Conservation (phyloP, 2,329 filamentous ascomycete genomes). For the Calonectria hawksworthii region DNA sequence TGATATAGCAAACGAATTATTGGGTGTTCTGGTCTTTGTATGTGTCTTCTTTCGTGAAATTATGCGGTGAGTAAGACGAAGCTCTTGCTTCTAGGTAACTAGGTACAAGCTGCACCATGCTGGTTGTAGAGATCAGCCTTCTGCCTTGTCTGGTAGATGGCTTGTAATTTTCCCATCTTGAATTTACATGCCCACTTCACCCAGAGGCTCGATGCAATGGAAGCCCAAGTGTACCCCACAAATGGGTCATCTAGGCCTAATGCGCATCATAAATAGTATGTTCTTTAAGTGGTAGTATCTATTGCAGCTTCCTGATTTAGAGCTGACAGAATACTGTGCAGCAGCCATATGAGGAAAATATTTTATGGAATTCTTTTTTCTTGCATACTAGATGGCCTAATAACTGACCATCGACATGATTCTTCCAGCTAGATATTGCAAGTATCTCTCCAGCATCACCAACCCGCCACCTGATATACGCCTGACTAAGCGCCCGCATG, state of each 20-base stretch:
- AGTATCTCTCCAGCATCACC: neutral
- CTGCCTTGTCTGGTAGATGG: neutral
- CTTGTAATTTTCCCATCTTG: neutral
- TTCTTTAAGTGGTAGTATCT: neutral
- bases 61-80: neutral
- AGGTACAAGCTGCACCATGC: too few relatives aligned
- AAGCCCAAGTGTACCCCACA: neutral
- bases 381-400: neutral
- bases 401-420: neutral
- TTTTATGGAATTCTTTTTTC: neutral
- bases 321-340: neutral
- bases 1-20: neutral
- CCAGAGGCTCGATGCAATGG: neutral
- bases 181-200: neutral
- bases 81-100: too few relatives aligned
- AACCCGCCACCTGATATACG: too few relatives aligned
- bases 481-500: constrained; percentile 6
- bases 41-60: too few relatives aligned
- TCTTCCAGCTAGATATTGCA: neutral
- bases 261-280: neutral
- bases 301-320: neutral
- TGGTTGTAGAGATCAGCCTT: neutral
- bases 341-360: fast-evolving
- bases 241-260: neutral
- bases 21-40: neutral